Conservation (phyloP, 176 grass and related monocot genomes). For the Carex parvula region DNA sequence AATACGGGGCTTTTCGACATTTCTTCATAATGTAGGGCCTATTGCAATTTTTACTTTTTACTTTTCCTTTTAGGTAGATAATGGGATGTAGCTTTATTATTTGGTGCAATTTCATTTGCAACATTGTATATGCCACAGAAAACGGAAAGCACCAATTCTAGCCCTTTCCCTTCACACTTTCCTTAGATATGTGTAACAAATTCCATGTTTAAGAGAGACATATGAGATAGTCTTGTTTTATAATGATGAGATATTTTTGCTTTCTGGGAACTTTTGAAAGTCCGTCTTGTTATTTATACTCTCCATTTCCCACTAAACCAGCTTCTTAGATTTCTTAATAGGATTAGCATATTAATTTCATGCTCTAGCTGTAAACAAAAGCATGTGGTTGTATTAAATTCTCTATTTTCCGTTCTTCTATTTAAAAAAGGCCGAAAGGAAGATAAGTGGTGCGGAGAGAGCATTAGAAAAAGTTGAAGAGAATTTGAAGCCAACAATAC, state of each 20-base stretch:
- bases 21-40: neutral
- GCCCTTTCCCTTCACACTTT: neutral
- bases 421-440: conserved; percentile 56
- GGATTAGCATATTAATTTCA: conserved; percentile 6
- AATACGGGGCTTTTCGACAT: neutral
- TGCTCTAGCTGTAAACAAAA: conserved; percentile 14
- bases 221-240: neutral
- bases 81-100: neutral
- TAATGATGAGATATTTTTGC: neutral
- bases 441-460: conserved; percentile 71
- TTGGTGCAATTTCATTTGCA: conserved; percentile 1
- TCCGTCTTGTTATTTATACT: neutral
- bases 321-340: conserved; percentile 14
- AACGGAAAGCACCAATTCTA: neutral
- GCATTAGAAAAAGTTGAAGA: conserved; percentile 75
- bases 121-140: neutral
- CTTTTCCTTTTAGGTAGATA: neutral
- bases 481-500: conserved; percentile 65
- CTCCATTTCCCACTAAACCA: neutral
- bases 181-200: neutral
- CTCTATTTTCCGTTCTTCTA: conserved; percentile 17
- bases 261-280: neutral
- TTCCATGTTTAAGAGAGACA: neutral
- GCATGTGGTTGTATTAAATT: conserved; percentile 4
- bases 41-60: neutral